These are phyloP conservation scores for Stagonosporopsis vannaccii DNA, from an alignment of 2,329 filamentous ascomycete genomes.

Conservation along the genomic window DNA sequence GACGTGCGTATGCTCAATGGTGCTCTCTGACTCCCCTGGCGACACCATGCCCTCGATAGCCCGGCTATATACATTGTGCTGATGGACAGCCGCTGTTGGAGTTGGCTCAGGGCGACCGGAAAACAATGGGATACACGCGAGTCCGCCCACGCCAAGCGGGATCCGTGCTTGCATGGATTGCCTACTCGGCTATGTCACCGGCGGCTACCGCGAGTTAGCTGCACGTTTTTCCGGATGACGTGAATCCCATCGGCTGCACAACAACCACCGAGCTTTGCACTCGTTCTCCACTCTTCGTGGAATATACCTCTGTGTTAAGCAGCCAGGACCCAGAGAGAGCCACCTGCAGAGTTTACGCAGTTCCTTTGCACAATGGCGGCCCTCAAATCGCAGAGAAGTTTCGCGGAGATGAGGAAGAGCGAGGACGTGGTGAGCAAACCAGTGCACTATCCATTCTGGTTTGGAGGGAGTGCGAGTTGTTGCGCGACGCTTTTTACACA, in stretches of 20 bases:
- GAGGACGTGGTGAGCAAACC: slow-evolving; percentile 51
- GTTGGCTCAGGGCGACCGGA: slow-evolving; percentile 19
- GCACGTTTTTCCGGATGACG: slow-evolving; percentile 38
- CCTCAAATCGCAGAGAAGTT: slow-evolving; percentile 46
- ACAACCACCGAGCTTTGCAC: slow-evolving; percentile 29
- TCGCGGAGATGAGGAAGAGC: slow-evolving; percentile 48
- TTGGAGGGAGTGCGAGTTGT: slow-evolving; percentile 92
- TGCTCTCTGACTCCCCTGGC: slow-evolving; percentile 23
- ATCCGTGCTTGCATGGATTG: slow-evolving; percentile 12
- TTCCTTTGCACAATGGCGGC: slow-evolving; percentile 47
- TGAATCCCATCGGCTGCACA: slow-evolving; percentile 31
- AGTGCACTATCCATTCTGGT: slow-evolving; percentile 72
- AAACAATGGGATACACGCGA: slow-evolving; percentile 26
- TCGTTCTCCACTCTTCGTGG: slow-evolving; percentile 3
- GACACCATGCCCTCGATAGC: slow-evolving; percentile 31
- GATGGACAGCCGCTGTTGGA: slow-evolving; percentile 17
- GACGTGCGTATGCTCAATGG: slow-evolving; percentile 16
- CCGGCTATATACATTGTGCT: slow-evolving; percentile 36
- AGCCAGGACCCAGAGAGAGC: slow-evolving; percentile 13
- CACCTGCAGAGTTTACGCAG: slow-evolving; percentile 41
- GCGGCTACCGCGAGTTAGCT: slow-evolving; percentile 17
- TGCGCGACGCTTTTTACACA: slow-evolving; percentile 92
- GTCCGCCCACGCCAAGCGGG: slow-evolving; percentile 31
- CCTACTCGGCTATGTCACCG: slow-evolving; percentile 21
- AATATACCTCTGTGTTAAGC: slow-evolving; percentile 19